These are phyloP conservation scores for Lineolata rhizophorae DNA, from an alignment of 495 filamentous ascomycete species.

Conservation along the genomic window DNA sequence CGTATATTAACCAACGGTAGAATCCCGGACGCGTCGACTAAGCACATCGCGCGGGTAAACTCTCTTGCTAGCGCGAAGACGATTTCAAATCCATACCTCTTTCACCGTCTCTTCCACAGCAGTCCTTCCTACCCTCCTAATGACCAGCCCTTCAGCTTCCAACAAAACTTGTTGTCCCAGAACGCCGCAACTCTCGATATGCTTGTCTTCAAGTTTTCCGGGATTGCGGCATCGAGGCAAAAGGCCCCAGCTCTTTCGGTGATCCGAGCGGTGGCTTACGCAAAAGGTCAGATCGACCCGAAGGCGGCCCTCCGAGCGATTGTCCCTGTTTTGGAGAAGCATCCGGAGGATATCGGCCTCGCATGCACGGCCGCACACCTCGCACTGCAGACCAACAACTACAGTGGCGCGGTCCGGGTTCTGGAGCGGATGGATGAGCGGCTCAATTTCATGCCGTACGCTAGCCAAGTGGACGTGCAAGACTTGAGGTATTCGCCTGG, in stretches of 20 bases:
- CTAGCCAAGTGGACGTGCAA: too few relatives aligned
- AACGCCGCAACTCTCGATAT: slow-evolving; percentile 56
- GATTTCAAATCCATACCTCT: slow-evolving; percentile 52
- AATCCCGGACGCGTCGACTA: slow-evolving; percentile 56
- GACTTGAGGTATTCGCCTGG: slow-evolving; percentile 68
- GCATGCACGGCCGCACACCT: slow-evolving; percentile 68
- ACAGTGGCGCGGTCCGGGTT: slow-evolving; percentile 47
- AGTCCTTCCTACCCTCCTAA: slow-evolving; percentile 34
- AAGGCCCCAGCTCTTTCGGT: too few relatives aligned
- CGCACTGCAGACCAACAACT: slow-evolving; percentile 54
- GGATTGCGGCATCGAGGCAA: slow-evolving; percentile 43
- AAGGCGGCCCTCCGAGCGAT: slow-evolving; percentile 58
- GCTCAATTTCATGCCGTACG: too few relatives aligned
- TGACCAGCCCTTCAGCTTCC: slow-evolving; percentile 59
- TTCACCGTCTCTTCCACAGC: slow-evolving; percentile 40
- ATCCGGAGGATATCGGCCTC: slow-evolving; percentile 67
- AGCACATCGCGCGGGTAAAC: slow-evolving; percentile 62
- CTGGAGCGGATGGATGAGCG: too few relatives aligned
- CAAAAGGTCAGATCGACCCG: too few relatives aligned
- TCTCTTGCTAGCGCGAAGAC: slow-evolving; percentile 33
- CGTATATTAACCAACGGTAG: too few relatives aligned
- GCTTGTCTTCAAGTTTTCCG: slow-evolving; percentile 54
- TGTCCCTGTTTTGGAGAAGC: slow-evolving; percentile 47
- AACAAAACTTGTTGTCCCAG: slow-evolving; percentile 39
- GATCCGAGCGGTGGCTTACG: slow-evolving; percentile 59